Evolutionary conservation across 2,329 filamentous ascomycete genomes (phyloP).

Genomic region (Meredithiella fracta): DNA sequence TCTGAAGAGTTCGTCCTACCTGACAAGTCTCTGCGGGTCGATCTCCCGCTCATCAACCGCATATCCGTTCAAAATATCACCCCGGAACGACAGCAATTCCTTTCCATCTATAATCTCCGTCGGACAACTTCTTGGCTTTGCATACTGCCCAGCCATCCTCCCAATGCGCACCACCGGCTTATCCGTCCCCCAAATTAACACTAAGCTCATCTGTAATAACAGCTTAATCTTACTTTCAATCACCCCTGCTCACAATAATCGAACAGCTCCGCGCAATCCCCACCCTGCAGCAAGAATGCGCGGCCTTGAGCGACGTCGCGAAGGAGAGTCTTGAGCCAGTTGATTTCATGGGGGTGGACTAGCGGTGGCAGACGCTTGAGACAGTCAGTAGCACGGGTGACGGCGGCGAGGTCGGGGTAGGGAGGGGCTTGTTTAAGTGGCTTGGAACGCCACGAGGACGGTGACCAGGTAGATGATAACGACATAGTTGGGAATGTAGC

Average conservation of each 20-base stretch:
- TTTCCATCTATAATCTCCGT: slow-evolving; percentile 67
- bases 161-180: slow-evolving; percentile 84
- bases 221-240: slow-evolving; percentile 97
- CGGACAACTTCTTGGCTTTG: slow-evolving; percentile 81
- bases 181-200: slow-evolving; percentile 74
- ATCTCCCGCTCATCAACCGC: slow-evolving; percentile 57
- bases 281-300: slow-evolving; percentile 86
- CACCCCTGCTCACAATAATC: slow-evolving; percentile 79
- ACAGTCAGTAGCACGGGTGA: slow-evolving; percentile 44
- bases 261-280: slow-evolving; percentile 93
- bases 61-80: slow-evolving; percentile 90
- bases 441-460: slow-evolving; percentile 57
- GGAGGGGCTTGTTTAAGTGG: slow-evolving; percentile 62
- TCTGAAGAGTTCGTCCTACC: slow-evolving; percentile 25
- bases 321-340: slow-evolving; percentile 59
- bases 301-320: slow-evolving; percentile 78
- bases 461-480: slow-evolving; percentile 30
- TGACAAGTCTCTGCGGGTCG: slow-evolving; percentile 69
- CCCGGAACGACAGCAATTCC: slow-evolving; percentile 77
- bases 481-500: neutral
- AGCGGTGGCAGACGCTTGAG: slow-evolving; percentile 57
- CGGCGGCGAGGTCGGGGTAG: slow-evolving; percentile 46
- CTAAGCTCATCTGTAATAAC: slow-evolving; percentile 88
- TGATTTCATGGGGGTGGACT: slow-evolving; percentile 66
- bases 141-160: slow-evolving; percentile 93